phyloP scores from a whole-genome alignment of 2,329 filamentous ascomycete genomes.

The Paraphaeosphaeria sporulosa region DNA sequence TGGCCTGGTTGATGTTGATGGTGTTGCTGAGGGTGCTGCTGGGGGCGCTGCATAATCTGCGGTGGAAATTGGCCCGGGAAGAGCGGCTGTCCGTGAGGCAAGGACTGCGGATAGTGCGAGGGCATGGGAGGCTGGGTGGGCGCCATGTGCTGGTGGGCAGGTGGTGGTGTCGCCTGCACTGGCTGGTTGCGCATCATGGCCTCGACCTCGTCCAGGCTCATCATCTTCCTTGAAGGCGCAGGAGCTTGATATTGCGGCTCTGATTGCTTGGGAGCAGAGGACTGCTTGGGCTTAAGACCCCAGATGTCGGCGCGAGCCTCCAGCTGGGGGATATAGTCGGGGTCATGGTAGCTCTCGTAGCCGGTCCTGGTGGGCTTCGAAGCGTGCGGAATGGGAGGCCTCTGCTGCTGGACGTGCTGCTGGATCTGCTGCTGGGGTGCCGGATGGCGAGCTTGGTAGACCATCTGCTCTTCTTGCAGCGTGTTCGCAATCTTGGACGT shows the following conservation, averaged over 20 bases:
- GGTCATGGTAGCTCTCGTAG: conserved; percentile 89
- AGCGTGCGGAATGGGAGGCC: conserved; percentile 52
- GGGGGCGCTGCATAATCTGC: conserved; percentile 60
- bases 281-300: conserved; percentile 74
- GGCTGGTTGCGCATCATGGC: conserved; percentile 83
- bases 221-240: conserved; percentile 72
- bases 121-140: conserved; percentile 27
- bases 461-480: conserved; percentile 88
- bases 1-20: conserved; percentile 50
- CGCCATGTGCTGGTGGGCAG: conserved; percentile 38
- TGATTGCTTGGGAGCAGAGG: conserved; percentile 45
- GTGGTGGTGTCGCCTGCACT: conserved; percentile 51
- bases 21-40: conserved; percentile 24
- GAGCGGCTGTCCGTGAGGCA: conserved; percentile 38
- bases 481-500: conserved; percentile 87
- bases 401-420: conserved; percentile 48
- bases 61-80: conserved; percentile 53
- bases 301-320: conserved; percentile 94
- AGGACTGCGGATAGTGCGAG: conserved; percentile 34
- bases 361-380: conserved; percentile 75
- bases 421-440: conserved; percentile 55
- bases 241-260: conserved; percentile 33
- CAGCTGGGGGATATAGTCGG: conserved; percentile 85
- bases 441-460: conserved; percentile 79
- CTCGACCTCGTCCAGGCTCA: conserved; percentile 97